Evolutionary conservation across 2,329 filamentous ascomycete species (phyloP).

Genomic region (Microcyclosporella mali): DNA sequence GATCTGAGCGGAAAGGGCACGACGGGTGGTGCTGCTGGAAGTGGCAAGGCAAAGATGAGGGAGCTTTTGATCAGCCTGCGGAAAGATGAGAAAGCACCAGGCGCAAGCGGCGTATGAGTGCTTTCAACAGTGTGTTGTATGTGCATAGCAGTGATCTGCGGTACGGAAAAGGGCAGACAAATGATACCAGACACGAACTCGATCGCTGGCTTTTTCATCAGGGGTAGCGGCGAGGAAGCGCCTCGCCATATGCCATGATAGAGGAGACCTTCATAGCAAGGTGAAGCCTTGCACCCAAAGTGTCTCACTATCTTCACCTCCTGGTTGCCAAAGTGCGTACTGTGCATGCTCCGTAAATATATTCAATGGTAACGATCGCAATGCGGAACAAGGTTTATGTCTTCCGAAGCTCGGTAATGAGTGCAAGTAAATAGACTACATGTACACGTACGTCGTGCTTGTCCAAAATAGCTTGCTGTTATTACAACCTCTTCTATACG

Average conservation of each 20-base stretch:
- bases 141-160: background rate
- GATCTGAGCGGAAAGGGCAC: conserved; percentile 90
- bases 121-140: background rate
- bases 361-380: too few relatives aligned
- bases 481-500: too few relatives aligned
- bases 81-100: conserved; percentile 85
- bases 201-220: background rate
- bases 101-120: conserved; percentile 41
- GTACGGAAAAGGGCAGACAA: background rate
- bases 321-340: too few relatives aligned
- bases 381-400: too few relatives aligned
- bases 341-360: too few relatives aligned
- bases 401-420: too few relatives aligned
- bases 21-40: conserved; percentile 79
- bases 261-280: background rate
- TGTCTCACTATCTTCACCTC: too few relatives aligned
- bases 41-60: conserved; percentile 92
- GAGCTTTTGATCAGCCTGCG: conserved; percentile 79
- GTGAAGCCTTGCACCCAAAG: too few relatives aligned
- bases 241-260: too few relatives aligned
- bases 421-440: too few relatives aligned
- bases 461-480: too few relatives aligned
- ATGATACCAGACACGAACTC: background rate
- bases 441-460: too few relatives aligned
- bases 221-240: background rate